Evolutionary conservation across 345 rosid species (phyloP).

Genomic region (Populus alba): DNA sequence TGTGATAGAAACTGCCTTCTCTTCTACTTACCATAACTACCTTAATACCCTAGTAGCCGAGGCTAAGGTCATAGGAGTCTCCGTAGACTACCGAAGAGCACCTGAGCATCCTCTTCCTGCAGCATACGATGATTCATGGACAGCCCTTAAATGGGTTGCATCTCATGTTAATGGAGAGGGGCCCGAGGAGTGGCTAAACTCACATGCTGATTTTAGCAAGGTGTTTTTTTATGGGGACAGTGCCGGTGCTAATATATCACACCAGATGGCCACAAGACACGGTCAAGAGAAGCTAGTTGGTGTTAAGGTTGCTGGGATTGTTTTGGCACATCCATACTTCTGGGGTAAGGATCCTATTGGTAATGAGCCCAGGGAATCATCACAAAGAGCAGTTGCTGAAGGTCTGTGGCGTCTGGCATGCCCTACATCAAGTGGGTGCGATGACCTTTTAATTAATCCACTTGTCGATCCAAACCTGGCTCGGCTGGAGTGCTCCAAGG

Average conservation of each 20-base stretch:
- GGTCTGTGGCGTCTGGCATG: conserved; percentile 3
- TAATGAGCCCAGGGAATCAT: not conserved
- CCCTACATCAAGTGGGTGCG: conserved; percentile 27
- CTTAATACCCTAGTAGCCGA: not conserved
- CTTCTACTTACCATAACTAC: conserved; percentile 4
- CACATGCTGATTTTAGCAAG: conserved; percentile 4
- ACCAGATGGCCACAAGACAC: not conserved
- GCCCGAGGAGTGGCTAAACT: conserved; percentile 4
- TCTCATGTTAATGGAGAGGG: not conserved
- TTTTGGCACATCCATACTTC: conserved; percentile 9
- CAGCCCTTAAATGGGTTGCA: conserved; percentile 14
- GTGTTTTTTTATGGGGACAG: conserved; percentile 4
- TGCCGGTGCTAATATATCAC: not conserved
- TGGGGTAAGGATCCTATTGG: conserved; percentile 39
- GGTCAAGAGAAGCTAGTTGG: not conserved
- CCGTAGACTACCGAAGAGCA: conserved; percentile 7
- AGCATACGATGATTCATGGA: conserved; percentile 15
- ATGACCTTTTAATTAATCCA: conserved; percentile 28
- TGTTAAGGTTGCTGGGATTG: not conserved
- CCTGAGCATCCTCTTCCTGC: conserved; percentile 13
- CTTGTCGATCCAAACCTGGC: conserved; percentile 27
- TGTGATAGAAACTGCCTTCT: conserved; percentile 6
- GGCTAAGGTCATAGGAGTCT: conserved; percentile 5
- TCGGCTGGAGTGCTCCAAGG: conserved; percentile 21
- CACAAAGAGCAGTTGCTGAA: not conserved